Evolutionary conservation across 2,329 filamentous ascomycete species (phyloP).

Genomic region (Apiospora marii): DNA sequence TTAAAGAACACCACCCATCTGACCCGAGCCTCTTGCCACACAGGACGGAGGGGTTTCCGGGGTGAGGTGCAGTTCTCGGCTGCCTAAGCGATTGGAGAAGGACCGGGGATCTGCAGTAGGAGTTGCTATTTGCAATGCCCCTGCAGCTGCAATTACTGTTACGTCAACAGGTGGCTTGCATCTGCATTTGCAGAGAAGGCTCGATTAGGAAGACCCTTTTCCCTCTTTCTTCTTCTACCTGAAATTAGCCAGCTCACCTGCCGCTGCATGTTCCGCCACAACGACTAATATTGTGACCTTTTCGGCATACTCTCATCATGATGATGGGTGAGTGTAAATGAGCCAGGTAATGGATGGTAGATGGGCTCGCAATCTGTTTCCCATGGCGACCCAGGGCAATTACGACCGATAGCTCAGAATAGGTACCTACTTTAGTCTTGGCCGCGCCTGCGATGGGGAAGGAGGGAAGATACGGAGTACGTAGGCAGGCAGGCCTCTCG

Average conservation of each 20-base stretch:
- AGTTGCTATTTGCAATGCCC: not conserved
- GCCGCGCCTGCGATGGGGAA: not conserved
- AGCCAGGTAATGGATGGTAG: not conserved
- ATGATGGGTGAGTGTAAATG: not conserved
- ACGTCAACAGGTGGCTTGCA: not conserved
- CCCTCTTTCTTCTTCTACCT: not conserved
- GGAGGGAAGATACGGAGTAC: not conserved
- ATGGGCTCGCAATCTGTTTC: not conserved
- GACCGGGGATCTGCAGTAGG: not conserved
- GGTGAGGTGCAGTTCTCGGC: slow-evolving; percentile 3
- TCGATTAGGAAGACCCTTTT: not conserved
- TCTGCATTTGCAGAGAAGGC: not conserved
- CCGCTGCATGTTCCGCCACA: not conserved
- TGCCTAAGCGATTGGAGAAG: slow-evolving; percentile 13
- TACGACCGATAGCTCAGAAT: not conserved
- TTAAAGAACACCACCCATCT: not conserved
- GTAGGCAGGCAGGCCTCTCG: not conserved
- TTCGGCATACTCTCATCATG: not conserved
- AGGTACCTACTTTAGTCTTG: not conserved
- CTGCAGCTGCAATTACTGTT: not conserved
- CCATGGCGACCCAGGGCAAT: not conserved
- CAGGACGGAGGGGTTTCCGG: not conserved
- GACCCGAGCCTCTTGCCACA: not conserved
- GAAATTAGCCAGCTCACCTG: not conserved
- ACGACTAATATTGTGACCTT: not conserved